These are phyloP conservation scores for Aphanomyces euteiches DNA, from an alignment of 352 stramenopile species.

Conservation along the genomic window DNA sequence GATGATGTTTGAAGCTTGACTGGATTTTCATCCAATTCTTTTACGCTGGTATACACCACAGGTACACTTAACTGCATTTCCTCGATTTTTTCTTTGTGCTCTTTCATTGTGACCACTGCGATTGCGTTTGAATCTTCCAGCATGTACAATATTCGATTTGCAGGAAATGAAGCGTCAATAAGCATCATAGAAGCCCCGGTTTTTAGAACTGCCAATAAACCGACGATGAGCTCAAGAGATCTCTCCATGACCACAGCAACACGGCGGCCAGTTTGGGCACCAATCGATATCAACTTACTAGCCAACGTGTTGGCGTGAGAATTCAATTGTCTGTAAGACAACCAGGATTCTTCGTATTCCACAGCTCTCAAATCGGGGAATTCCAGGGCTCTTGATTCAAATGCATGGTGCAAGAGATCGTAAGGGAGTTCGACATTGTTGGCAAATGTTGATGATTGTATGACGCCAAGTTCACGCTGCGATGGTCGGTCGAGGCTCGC, in stretches of 20 bases:
- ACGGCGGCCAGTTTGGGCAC: background rate
- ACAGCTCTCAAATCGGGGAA: background rate
- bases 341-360: background rate
- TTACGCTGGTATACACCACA: too few species aligned
- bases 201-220: background rate
- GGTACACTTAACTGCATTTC: too few species aligned
- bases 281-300: background rate
- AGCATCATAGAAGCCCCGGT: background rate
- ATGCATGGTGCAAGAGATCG: background rate
- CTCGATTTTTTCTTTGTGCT: too few species aligned
- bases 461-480: background rate
- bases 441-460: background rate
- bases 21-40: too few species aligned
- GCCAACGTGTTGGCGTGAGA: background rate
- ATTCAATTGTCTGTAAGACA: background rate
- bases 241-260: background rate
- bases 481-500: background rate
- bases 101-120: too few species aligned
- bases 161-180: background rate
- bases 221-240: background rate
- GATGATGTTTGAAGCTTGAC: too few species aligned
- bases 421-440: background rate
- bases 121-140: background rate
- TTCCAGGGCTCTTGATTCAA: background rate
- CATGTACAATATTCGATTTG: constrained; percentile 3